Evolutionary conservation across 306 rosid genomes (phyloP).

Genomic region (Psophocarpus tetragonolobus): DNA sequence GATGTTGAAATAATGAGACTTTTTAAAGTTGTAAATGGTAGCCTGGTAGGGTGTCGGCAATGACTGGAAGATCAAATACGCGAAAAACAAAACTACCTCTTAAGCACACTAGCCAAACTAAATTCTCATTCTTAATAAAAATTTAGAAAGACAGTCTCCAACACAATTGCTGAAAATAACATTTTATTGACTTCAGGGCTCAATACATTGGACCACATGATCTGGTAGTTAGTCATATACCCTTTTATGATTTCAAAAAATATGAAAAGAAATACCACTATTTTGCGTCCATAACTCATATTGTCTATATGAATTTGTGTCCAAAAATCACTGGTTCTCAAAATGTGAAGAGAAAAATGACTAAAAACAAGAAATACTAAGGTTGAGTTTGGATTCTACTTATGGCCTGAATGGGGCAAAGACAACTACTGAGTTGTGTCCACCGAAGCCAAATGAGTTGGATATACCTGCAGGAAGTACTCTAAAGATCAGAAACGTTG

Average conservation of each 20-base stretch:
- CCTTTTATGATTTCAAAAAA: conserved; percentile 24
- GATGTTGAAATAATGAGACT: too few species aligned
- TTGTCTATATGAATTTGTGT: conserved; percentile 3
- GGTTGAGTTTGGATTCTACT: conserved; percentile 21
- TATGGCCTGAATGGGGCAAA: conserved; percentile 63
- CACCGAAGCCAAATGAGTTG: conserved; percentile 80
- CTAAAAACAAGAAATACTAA: neutral
- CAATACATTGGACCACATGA: conserved; percentile 10
- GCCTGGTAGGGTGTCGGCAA: too few species aligned
- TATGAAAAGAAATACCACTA: neutral
- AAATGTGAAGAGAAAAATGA: neutral
- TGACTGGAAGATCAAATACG: neutral
- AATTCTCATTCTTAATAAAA: neutral
- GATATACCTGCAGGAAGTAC: conserved; percentile 57
- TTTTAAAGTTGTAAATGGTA: too few species aligned
- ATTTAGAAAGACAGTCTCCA: neutral
- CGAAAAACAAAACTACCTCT: neutral
- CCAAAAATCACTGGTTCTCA: conserved; percentile 9
- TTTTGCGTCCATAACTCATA: neutral
- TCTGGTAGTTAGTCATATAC: neutral
- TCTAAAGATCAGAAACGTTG: conserved; percentile 11
- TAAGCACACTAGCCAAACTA: neutral
- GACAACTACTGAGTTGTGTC: conserved; percentile 75
- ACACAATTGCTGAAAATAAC: neutral
- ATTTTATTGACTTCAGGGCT: conserved; percentile 23